phyloP scores from a whole-genome alignment of 495 filamentous ascomycete species.

The Umbilicaria muhlenbergii region DNA sequence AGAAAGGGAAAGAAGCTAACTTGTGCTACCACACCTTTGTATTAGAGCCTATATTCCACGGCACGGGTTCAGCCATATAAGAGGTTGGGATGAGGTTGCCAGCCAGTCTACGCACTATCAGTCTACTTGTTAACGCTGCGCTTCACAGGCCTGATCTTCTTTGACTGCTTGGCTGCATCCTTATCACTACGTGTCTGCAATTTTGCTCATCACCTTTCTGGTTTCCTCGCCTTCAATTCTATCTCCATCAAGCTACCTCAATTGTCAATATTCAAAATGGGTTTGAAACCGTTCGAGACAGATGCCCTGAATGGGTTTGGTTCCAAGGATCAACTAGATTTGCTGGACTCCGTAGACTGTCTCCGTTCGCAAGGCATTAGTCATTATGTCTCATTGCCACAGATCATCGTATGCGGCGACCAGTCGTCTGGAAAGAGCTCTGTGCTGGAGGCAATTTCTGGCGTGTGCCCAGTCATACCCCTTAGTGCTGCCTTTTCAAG shows the following conservation, averaged over 20 bases:
- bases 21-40: conserved; percentile 1
- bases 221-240: not conserved
- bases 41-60: not conserved
- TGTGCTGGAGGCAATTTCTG: conserved; percentile 49
- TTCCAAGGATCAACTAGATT: conserved; percentile 26
- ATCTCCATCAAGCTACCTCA: not conserved
- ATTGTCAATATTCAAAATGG: conserved; percentile 10
- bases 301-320: conserved; percentile 10
- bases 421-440: conserved; percentile 51
- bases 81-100: not conserved
- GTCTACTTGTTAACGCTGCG: too few relatives aligned
- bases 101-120: too few relatives aligned
- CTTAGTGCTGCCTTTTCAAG: not conserved
- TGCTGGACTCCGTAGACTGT: conserved; percentile 41
- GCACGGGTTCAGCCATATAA: not conserved
- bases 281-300: conserved; percentile 12
- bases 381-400: conserved; percentile 39
- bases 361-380: conserved; percentile 41
- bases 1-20: not conserved
- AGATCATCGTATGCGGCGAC: conserved; percentile 51
- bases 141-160: too few relatives aligned
- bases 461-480: conserved; percentile 21
- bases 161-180: not conserved
- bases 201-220: not conserved
- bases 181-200: not conserved